These are phyloP conservation scores for Urtica urens DNA, from an alignment of 306 rosid species.

Conservation along the genomic window DNA sequence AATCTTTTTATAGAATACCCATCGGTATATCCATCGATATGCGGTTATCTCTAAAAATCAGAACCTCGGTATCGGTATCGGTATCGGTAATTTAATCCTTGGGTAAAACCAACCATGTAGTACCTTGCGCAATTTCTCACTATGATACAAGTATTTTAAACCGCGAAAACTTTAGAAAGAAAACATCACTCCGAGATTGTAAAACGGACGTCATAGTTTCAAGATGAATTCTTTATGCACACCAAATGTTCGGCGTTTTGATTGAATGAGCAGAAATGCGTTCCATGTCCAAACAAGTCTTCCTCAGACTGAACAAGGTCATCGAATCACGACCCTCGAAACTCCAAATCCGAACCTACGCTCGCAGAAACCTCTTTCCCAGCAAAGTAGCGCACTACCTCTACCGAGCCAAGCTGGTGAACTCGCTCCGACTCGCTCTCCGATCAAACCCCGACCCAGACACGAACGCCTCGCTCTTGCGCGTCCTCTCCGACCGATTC, in stretches of 20 bases:
- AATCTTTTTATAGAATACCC: too few species aligned
- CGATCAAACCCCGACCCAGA: conserved; percentile 28
- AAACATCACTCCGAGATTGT: too few species aligned
- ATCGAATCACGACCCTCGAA: conserved; percentile 3
- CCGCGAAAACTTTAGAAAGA: too few species aligned
- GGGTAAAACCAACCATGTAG: too few species aligned
- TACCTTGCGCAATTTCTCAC: too few species aligned
- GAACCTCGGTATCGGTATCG: too few species aligned
- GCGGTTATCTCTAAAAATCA: too few species aligned
- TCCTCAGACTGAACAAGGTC: conserved; percentile 14
- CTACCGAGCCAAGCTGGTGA: conserved; percentile 62
- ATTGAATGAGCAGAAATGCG: neutral
- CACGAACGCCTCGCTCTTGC: conserved; percentile 37
- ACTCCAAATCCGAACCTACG: conserved; percentile 36
- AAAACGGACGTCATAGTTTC: too few species aligned
- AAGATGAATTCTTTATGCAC: too few species aligned
- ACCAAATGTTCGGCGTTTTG: conserved; percentile 25
- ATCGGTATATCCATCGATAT: too few species aligned
- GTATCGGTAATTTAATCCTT: too few species aligned
- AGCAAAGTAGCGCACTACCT: conserved; percentile 57
- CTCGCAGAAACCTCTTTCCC: conserved; percentile 54
- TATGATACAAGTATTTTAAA: too few species aligned
- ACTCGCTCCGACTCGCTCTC: conserved; percentile 56
- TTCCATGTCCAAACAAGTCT: conserved; percentile 23
- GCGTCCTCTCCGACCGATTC: conserved; percentile 32